phyloP scores from a whole-genome alignment of 306 rosid species.

The Oxytropis ochrocephala region DNA sequence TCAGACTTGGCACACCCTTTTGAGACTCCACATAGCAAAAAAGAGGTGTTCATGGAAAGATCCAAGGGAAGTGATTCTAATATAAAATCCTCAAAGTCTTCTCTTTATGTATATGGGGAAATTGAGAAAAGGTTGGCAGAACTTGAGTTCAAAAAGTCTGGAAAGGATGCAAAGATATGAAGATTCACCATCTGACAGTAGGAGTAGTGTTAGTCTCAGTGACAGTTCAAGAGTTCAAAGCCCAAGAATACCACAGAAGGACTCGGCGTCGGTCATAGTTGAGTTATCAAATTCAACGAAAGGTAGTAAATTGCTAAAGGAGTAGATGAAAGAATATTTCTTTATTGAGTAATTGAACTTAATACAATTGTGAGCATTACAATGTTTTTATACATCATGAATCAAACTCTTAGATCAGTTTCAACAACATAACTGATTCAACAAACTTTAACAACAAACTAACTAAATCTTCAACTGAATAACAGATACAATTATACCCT shows the following conservation, averaged over 20 bases:
- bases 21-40: constrained; percentile 23
- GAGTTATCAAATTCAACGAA: constrained; percentile 29
- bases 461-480: no score
- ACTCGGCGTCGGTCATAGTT: constrained; percentile 12
- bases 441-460: no score
- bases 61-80: constrained; percentile 39
- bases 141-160: constrained; percentile 86
- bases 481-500: no score
- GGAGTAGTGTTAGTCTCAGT: constrained; percentile 14
- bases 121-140: constrained; percentile 76
- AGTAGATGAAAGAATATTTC: no score
- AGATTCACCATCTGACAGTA: constrained; percentile 33
- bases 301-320: constrained; percentile 24
- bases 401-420: no score
- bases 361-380: no score
- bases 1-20: constrained; percentile 35
- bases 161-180: constrained; percentile 83
- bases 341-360: no score
- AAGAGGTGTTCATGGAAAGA: constrained; percentile 27
- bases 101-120: constrained; percentile 67
- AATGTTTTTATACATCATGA: no score
- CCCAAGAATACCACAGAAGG: constrained; percentile 32
- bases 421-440: no score
- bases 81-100: constrained; percentile 32
- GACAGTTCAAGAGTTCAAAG: constrained; percentile 37